These are phyloP conservation scores for Nitzschia sp. DNA, from an alignment of 108 stramenopile species.

Conservation along the genomic window DNA sequence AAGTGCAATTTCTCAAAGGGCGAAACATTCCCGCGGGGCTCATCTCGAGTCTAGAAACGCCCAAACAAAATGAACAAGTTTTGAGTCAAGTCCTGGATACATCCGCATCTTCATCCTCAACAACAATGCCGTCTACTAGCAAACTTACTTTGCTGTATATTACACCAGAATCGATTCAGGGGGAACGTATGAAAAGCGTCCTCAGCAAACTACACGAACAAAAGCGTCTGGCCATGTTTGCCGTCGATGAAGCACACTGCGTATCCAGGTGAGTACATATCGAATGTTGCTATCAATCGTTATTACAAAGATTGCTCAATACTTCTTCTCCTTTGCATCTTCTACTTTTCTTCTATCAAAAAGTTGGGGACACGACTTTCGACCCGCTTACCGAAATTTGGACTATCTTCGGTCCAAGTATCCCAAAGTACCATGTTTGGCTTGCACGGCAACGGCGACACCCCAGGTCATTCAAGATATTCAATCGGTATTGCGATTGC, in stretches of 20 bases:
- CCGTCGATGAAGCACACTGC: conserved; percentile 98
- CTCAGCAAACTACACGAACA: conserved; percentile 64
- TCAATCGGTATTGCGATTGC: conserved; percentile 53
- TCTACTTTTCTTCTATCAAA: not conserved
- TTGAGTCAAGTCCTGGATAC: conserved; percentile 46
- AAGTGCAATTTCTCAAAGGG: conserved; percentile 73
- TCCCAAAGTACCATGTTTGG: conserved; percentile 84
- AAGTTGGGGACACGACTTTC: conserved; percentile 95
- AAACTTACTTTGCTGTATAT: conserved; percentile 86
- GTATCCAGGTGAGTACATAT: conserved; percentile 49
- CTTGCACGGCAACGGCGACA: conserved; percentile 95
- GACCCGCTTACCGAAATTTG: conserved; percentile 67
- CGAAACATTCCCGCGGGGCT: conserved; percentile 68
- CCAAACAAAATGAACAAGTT: conserved; percentile 53
- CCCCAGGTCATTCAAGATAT: conserved; percentile 84
- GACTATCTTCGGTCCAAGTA: conserved; percentile 75
- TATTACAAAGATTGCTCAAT: not conserved
- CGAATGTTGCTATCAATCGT: not conserved
- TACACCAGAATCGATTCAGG: conserved; percentile 94
- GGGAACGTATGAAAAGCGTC: conserved; percentile 66
- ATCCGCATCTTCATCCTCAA: conserved; percentile 9
- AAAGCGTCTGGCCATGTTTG: conserved; percentile 78
- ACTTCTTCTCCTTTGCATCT: conserved; percentile 1
- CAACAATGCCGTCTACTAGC: not conserved
- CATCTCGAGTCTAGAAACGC: conserved; percentile 49